A percentile compares a stretch with the other conserved stretches of the same genome.
Conservation (phyloP, 257 asterid genomes). For the Solanum pinnatisectum region DNA sequence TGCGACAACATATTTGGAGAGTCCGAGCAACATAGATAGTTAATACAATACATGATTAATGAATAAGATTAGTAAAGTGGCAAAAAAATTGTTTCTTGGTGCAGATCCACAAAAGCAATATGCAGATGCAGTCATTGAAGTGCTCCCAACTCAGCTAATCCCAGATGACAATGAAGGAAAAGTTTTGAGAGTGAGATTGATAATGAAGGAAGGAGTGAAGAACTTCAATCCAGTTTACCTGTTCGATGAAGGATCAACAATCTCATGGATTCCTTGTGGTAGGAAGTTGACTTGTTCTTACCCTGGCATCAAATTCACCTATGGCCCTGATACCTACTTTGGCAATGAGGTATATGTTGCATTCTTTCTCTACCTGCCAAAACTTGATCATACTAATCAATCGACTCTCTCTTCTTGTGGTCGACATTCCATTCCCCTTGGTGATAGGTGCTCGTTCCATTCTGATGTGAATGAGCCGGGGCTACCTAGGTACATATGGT, state of each 20-base stretch:
- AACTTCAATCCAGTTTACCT: conserved; percentile 78
- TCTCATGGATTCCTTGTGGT: conserved; percentile 98
- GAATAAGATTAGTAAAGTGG: neutral
- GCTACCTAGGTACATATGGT: neutral
- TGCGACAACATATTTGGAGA: neutral
- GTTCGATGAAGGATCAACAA: conserved; percentile 92
- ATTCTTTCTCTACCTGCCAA: neutral
- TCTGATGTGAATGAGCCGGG: neutral
- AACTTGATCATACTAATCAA: neutral
- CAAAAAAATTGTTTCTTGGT: neutral
- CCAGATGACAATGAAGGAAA: conserved; percentile 95
- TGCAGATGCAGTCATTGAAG: conserved; percentile 91
- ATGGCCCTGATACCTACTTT: conserved; percentile 78
- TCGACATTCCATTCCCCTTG: neutral
- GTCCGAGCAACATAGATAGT: neutral
- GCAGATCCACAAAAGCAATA: conserved; percentile 94
- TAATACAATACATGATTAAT: neutral
- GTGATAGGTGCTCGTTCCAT: neutral
- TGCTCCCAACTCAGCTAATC: conserved; percentile 80
- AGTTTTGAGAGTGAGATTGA: conserved; percentile 78
- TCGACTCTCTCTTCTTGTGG: neutral
- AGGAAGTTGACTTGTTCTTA: conserved; percentile 94
- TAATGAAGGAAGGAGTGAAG: conserved; percentile 87
- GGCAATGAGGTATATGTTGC: conserved; percentile 61
- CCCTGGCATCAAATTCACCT: conserved; percentile 92